A percentile compares a stretch with the other conserved stretches of the same genome.
phyloP scores from a whole-genome alignment of 768 basidiomycete species.

The Panellus pusillus region DNA sequence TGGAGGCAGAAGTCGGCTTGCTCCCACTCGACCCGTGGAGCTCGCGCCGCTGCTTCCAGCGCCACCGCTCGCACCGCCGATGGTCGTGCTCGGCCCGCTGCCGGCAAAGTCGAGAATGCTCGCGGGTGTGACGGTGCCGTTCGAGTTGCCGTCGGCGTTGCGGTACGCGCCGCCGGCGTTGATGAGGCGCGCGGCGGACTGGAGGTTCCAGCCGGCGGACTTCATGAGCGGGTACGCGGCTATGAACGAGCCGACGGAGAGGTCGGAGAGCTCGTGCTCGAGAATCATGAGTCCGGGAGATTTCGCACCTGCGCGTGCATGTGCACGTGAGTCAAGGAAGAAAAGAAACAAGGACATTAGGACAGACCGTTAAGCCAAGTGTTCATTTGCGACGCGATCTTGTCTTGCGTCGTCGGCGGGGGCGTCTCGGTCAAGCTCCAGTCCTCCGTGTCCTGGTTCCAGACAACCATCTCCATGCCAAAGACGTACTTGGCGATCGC shows the following conservation, averaged over 20 bases:
- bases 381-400: not conserved
- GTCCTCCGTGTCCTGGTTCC: slow-evolving; percentile 25
- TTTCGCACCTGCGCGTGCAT: slow-evolving; percentile 45
- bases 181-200: too few relatives aligned
- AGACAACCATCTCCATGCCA: slow-evolving; percentile 37
- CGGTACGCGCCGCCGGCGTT: too few relatives aligned
- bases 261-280: slow-evolving; percentile 74
- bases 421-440: not conserved
- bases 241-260: slow-evolving; percentile 66
- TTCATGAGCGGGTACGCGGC: slow-evolving; percentile 58
- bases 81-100: too few relatives aligned
- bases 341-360: not conserved
- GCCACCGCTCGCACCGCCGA: too few relatives aligned
- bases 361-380: not conserved
- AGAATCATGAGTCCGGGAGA: slow-evolving; percentile 76
- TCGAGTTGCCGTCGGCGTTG: too few relatives aligned
- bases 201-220: too few relatives aligned
- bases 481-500: slow-evolving; percentile 67
- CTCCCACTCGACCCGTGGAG: too few relatives aligned
- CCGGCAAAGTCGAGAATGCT: too few relatives aligned
- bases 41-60: too few relatives aligned
- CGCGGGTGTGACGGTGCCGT: too few relatives aligned
- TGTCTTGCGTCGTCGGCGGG: not conserved
- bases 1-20: too few relatives aligned
- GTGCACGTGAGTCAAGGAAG: not conserved